A percentile compares a stretch with the other conserved stretches of the same genome.
Conservation (phyloP, 305 asterid genomes). For the Fraxinus angustifolia region DNA sequence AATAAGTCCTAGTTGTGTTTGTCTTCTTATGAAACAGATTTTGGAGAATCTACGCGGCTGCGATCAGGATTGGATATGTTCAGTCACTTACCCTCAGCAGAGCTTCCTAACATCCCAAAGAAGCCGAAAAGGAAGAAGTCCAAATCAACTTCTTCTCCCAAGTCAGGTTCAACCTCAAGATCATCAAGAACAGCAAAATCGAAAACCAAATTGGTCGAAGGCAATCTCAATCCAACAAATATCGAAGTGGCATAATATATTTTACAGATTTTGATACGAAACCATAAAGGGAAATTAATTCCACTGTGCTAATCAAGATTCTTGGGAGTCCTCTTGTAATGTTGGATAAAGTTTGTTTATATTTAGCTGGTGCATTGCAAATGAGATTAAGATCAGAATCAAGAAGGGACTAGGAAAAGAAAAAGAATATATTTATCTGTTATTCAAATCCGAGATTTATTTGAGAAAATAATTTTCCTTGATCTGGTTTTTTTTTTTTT, state of each 20-base stretch:
- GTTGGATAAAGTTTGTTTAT: background rate
- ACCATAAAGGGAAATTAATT: background rate
- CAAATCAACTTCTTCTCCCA: constrained; percentile 33
- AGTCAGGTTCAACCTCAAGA: constrained; percentile 32
- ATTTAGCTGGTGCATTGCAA: background rate
- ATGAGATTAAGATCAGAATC: background rate
- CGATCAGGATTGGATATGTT: constrained; percentile 41
- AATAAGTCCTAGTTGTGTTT: background rate
- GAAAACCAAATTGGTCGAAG: constrained; percentile 41
- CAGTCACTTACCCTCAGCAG: constrained; percentile 34
- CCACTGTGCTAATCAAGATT: background rate
- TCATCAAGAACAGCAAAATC: constrained; percentile 47
- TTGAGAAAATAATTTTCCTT: background rate
- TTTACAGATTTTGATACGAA: background rate
- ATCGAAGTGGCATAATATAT: constrained; percentile 22
- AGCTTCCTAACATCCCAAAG: constrained; percentile 39
- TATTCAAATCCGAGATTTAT: background rate
- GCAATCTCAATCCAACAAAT: constrained; percentile 12
- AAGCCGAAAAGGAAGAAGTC: constrained; percentile 61
- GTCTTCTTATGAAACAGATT: constrained; percentile 33
- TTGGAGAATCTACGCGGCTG: constrained; percentile 44
- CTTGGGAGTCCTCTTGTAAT: background rate
- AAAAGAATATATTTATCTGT: background rate
- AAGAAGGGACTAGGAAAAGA: background rate
- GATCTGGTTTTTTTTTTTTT: background rate